Evolutionary conservation across 1,284 basidiomycete genomes (phyloP), one percentile per base, ranked within the genome.

Genomic region (Psilocybe mexicana): DNA sequence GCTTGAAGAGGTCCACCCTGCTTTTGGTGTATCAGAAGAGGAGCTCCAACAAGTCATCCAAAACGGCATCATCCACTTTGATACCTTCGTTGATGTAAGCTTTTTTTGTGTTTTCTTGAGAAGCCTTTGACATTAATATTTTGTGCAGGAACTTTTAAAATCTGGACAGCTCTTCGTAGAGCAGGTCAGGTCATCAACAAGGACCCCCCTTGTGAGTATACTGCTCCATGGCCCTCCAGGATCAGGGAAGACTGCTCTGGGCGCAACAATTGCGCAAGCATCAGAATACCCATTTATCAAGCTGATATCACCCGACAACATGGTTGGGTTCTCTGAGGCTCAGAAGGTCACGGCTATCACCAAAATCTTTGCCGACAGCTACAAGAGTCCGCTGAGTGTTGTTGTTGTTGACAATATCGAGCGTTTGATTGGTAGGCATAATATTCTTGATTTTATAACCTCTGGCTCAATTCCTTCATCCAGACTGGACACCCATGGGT

Each of bases 251-350:
- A 96, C 96, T 0, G 96, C 97, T 0, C 79, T 99, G 47, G 96
- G 93, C 3, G 97, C 95, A 2, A 94, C 93, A 6, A 97, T 99
- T 58, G 97, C 96, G 6, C 90, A 94, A 76, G 84, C 85, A 8
- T 98, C 96, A 11, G 83, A 90, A 61, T 99, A 92, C 75, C 97
- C 97, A 0, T 99, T 99, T 80, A 98, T 99, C 81, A 98, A 99
- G 76, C 84, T 99, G 51, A 87, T 99, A 63, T 93, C 95, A 12
- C 94, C 97, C 0, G 97, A 99, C 69, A 90, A 85, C 67, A 98
- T 99, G 96, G 93, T 99, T 57, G 97, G 97, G 6, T 96, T 87
- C 75, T 87, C 87, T 25, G 97, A 99, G 70, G 73, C 81, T 11
- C 93, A 95, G 71, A 99, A 99, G 79, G 91, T 99, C 55, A 81